Conservation (phyloP, 73 alveolate species). For the Paramecium sexaurelia region DNA sequence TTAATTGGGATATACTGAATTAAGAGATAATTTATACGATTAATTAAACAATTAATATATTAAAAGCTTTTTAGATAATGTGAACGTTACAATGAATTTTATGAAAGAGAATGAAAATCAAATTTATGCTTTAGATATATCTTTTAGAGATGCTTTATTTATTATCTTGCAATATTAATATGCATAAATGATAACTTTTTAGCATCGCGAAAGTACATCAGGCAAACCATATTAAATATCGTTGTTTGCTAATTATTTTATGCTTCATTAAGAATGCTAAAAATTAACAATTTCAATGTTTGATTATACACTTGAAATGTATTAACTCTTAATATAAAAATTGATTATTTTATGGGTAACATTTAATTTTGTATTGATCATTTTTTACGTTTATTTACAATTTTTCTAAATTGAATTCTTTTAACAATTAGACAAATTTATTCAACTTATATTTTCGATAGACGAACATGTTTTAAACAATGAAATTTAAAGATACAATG, state of each 20-base stretch:
- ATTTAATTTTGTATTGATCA: background rate
- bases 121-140: background rate
- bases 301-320: background rate
- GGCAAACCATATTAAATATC: background rate
- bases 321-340: background rate
- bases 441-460: background rate
- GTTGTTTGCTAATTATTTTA: conserved; percentile 5
- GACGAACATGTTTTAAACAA: background rate
- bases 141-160: conserved; percentile 7
- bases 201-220: background rate
- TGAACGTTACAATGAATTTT: background rate
- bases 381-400: background rate
- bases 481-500: background rate
- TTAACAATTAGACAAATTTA: background rate
- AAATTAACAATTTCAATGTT: background rate
- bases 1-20: conserved; percentile 12
- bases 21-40: background rate
- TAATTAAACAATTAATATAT: background rate
- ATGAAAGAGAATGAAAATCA: background rate
- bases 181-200: background rate
- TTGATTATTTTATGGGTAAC: background rate
- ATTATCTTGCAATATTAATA: background rate
- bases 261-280: background rate
- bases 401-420: background rate
- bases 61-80: background rate